A percentile compares a stretch with the other conserved stretches of the same genome.
phyloP scores from a whole-genome alignment of 768 basidiomycete species.

The Trametes coccinea region DNA sequence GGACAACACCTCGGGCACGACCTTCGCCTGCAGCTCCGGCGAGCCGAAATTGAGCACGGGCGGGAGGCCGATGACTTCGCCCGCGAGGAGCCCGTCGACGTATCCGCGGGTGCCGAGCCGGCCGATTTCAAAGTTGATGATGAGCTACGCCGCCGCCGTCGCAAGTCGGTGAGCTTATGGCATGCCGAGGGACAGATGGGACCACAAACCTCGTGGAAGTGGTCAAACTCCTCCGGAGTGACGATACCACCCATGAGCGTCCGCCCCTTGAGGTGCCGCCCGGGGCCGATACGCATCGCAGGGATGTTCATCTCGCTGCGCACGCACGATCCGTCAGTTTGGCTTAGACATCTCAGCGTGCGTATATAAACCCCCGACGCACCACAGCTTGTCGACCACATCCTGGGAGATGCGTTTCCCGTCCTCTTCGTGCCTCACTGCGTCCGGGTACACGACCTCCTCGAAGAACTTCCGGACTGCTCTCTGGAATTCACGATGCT shows the following conservation, averaged over 20 bases:
- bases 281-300: slow-evolving; percentile 90
- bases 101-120: slow-evolving; percentile 86
- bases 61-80: slow-evolving; percentile 84
- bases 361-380: slow-evolving; percentile 30
- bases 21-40: slow-evolving; percentile 64
- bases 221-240: slow-evolving; percentile 85
- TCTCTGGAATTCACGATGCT: slow-evolving; percentile 73
- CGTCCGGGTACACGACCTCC: slow-evolving; percentile 74
- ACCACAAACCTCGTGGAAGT: slow-evolving; percentile 81
- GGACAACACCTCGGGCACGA: slow-evolving; percentile 71
- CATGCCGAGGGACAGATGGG: background rate
- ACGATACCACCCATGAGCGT: slow-evolving; percentile 74
- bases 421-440: slow-evolving; percentile 75
- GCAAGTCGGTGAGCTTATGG: background rate
- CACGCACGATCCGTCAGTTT: background rate
- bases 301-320: slow-evolving; percentile 72
- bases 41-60: slow-evolving; percentile 88
- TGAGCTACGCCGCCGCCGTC: slow-evolving; percentile 47
- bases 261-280: slow-evolving; percentile 81
- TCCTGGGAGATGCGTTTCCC: slow-evolving; percentile 85
- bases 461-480: slow-evolving; percentile 76
- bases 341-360: background rate
- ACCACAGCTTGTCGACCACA: slow-evolving; percentile 85
- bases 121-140: slow-evolving; percentile 79
- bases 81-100: slow-evolving; percentile 82